Percentiles rank a stretch among this genome's conserved stretches.
phyloP scores from a whole-genome alignment of 2,329 filamentous ascomycete species.

The Aspergillus sp. region DNA sequence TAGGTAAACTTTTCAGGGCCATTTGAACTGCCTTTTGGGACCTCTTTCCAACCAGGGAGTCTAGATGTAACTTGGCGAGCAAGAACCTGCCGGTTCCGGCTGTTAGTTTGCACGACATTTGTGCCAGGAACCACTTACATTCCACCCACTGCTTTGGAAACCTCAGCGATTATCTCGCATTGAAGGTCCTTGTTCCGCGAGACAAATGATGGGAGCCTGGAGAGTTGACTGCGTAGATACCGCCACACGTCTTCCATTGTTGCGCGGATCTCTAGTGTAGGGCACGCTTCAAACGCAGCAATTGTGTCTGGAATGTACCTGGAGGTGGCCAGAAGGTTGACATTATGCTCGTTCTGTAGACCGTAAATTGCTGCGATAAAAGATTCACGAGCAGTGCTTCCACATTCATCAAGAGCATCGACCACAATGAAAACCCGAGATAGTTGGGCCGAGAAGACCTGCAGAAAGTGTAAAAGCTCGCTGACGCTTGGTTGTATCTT shows the following conservation, averaged over 20 bases:
- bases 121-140: slow-evolving; percentile 28
- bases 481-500: slow-evolving; percentile 12
- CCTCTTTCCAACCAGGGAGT: slow-evolving; percentile 15
- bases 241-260: slow-evolving; percentile 28
- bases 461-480: slow-evolving; percentile 15
- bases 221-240: slow-evolving; percentile 3
- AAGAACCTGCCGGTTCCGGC: slow-evolving; percentile 20
- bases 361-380: slow-evolving; percentile 22
- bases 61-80: slow-evolving; percentile 22
- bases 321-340: slow-evolving; percentile 35
- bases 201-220: slow-evolving; percentile 5
- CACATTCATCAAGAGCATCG: slow-evolving; percentile 34
- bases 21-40: slow-evolving; percentile 22
- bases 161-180: slow-evolving; percentile 23
- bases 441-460: neutral
- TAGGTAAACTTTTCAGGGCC: slow-evolving; percentile 32
- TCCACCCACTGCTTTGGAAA: slow-evolving; percentile 27
- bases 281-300: slow-evolving; percentile 16
- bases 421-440: slow-evolving; percentile 24
- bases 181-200: slow-evolving; percentile 19
- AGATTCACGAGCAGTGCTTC: slow-evolving; percentile 8
- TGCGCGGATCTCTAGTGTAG: slow-evolving; percentile 32
- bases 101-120: neutral
- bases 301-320: slow-evolving; percentile 28
- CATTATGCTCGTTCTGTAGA: slow-evolving; percentile 17